Conservation (phyloP, 495 filamentous ascomycete genomes). For the Hypoxylon intermedium region DNA sequence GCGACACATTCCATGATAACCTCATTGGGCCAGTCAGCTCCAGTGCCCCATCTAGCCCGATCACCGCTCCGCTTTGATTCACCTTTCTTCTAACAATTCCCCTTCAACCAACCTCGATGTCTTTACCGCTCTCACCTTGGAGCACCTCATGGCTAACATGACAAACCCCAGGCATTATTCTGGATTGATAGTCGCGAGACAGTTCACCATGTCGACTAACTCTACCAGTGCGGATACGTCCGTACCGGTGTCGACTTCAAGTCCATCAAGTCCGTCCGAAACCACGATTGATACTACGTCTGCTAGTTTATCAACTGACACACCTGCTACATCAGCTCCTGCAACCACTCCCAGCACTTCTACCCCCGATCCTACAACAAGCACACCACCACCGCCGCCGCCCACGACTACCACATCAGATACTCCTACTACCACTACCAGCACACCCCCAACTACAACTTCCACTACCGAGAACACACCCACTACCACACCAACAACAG, state of each 20-base stretch:
- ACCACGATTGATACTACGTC: slow-evolving; percentile 39
- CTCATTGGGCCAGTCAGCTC: slow-evolving; percentile 33
- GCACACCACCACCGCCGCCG: slow-evolving; percentile 33
- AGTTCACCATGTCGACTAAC: slow-evolving; percentile 56
- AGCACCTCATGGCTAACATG: slow-evolving; percentile 51
- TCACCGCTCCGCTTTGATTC: slow-evolving; percentile 25
- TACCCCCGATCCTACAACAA: slow-evolving; percentile 28
- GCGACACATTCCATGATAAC: slow-evolving; percentile 41
- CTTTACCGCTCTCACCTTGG: slow-evolving; percentile 5
- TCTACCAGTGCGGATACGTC: slow-evolving; percentile 47
- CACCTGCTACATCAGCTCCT: slow-evolving; percentile 16
- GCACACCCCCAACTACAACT: slow-evolving; percentile 12
- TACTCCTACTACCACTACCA: slow-evolving; percentile 15
- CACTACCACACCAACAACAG: slow-evolving; percentile 18
- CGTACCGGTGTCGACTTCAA: slow-evolving; percentile 35
- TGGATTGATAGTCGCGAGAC: slow-evolving; percentile 43
- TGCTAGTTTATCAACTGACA: slow-evolving; percentile 30
- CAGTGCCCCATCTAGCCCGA: slow-evolving; percentile 31
- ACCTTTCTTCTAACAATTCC: slow-evolving; percentile 12
- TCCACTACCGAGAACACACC: slow-evolving; percentile 41
- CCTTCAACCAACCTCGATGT: slow-evolving; percentile 8
- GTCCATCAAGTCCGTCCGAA: slow-evolving; percentile 43
- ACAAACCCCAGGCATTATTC: slow-evolving; percentile 43
- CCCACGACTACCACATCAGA: slow-evolving; percentile 11
- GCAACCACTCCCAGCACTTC: slow-evolving; percentile 39